Base-by-base conservation (phyloP, 2,329 filamentous ascomycete genomes). In the Hypoxylon sp. region DNA sequence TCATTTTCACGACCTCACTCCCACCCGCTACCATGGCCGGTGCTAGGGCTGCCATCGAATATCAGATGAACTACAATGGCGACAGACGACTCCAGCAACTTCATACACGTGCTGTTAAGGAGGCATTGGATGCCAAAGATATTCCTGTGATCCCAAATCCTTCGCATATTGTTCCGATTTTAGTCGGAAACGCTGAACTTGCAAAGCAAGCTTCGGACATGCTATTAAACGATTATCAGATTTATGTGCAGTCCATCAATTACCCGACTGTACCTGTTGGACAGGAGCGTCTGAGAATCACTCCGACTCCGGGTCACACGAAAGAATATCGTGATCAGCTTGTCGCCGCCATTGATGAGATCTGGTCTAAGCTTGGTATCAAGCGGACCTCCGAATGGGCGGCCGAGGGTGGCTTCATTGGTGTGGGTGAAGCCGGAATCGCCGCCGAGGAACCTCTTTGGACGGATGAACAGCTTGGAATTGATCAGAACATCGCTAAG, bases 181-280 rank as follows among this genome's bases (percentile, higher is more conserved):
- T 99, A 11, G 95, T 99, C 54, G 96, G 96, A 66, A 96, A 97
- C 77, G 96, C 96, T 51, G 94, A 96, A 81, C 84, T 97, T 44
- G 96, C 96, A 66, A 98, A 96, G 86, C 86, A 91, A 74, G 96
- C 96, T 6, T 97, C 93, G 24, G 96, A 99, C 79, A 90, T 97
- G 84, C 89, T 99, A 22, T 88, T 99, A 13, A 90, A 92, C 73
- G 92, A 97, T 73, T 92, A 97, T 84, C 89, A 90, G 69, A 98
- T 99, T 78, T 99, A 99, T 79, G 96, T 99, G 26, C 96, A 99
- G 83, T 94, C 94, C 61, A 98, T 99, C 87, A 99, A 99, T 84
- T 98, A 98, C 82, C 96, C 96, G 1, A 99, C 96, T 57, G 96
- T 99, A 2, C 96, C 96, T 2, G 94, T 97, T 5, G 96, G 96